Evolutionary conservation across 805 yeast species (phyloP), one percentile per base, ranked within the genome.

Genomic region (Metschnikowia lochheadii): DNA sequence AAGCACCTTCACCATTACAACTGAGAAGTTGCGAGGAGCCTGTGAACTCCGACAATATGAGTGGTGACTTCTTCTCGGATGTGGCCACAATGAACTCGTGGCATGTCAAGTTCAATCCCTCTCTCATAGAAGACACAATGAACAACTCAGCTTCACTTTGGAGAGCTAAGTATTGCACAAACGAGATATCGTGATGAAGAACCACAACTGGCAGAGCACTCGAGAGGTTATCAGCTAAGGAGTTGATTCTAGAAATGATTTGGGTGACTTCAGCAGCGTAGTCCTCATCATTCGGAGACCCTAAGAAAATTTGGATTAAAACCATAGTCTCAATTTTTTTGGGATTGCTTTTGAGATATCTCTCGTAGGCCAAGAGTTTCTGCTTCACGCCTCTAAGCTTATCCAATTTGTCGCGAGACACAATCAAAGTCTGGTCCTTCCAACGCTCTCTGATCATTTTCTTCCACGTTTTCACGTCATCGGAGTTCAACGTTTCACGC

Each of bases 101-200:
- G 59, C 97, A 92, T 0, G 98, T 91, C 62, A 94, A 75, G 61
- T 94, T 94, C 90, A 94, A 87, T 23, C 99, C 99, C 67, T 94
- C 99, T 63, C 99, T 83, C 76, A 92, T 80, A 1, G 96, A 87
- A 8, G 95, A 84, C 1, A 92, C 97, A 40, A 87, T 83, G 62
- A 94, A 94, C 1, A 82, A 75, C 57, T 89, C 95, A 1, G 98
- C 96, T 63, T 90, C 97, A 35, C 83, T 72, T 42, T 87, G 78
- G 45, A 94, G 70, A 0, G 96, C 98, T 51, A 94, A 66, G 63
- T 94, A 94, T 67, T 94, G 98, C 49, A 83, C 86, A 63, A 88
- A 92, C 36, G 83, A 91, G 48, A 94, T 81, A 58, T 92, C 97
- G 65, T 89, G 95, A 57, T 89, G 92, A 44, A 94, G 71, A 33